Conservation (phyloP, 2,329 filamentous ascomycete genomes). For the Colletotrichum theobromicola region DNA sequence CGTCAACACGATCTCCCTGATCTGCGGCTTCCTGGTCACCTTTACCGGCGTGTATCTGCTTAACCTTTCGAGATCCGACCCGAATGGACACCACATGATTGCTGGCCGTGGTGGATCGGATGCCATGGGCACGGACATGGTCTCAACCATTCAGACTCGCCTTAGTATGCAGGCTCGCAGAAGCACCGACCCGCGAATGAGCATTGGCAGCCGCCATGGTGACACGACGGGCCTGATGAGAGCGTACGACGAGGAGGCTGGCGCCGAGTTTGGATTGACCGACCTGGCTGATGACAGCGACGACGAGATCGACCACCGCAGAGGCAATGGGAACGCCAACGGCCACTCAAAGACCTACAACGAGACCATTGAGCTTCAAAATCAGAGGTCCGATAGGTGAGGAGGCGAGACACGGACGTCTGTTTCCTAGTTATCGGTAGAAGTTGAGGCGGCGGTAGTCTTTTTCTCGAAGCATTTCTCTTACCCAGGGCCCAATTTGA, state of each 20-base stretch:
- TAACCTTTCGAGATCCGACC: slow-evolving; percentile 92
- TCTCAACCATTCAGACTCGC: slow-evolving; percentile 88
- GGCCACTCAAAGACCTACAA: slow-evolving; percentile 43
- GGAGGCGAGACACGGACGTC: background rate
- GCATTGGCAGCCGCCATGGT: slow-evolving; percentile 66
- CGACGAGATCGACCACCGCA: slow-evolving; percentile 52
- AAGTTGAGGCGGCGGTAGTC: slow-evolving; percentile 4
- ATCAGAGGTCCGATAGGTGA: slow-evolving; percentile 46
- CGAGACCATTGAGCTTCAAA: slow-evolving; percentile 56
- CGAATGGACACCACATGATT: slow-evolving; percentile 74
- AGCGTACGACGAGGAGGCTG: slow-evolving; percentile 85
- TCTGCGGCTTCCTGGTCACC: slow-evolving; percentile 92
- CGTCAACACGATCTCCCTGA: slow-evolving; percentile 89
- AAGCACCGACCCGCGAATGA: slow-evolving; percentile 71
- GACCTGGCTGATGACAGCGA: slow-evolving; percentile 82
- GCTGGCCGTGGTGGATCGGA: slow-evolving; percentile 69
- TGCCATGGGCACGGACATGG: slow-evolving; percentile 87
- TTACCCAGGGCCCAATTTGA: background rate
- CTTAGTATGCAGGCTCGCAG: slow-evolving; percentile 91
- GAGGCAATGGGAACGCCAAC: slow-evolving; percentile 43
- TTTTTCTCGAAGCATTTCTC: slow-evolving; percentile 14
- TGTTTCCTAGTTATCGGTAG: background rate
- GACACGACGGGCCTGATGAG: slow-evolving; percentile 86
- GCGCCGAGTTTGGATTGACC: slow-evolving; percentile 74
- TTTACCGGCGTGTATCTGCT: slow-evolving; percentile 95